phyloP scores from a whole-genome alignment of 257 asterid genomes.

The Cynanchum wilfordii region DNA sequence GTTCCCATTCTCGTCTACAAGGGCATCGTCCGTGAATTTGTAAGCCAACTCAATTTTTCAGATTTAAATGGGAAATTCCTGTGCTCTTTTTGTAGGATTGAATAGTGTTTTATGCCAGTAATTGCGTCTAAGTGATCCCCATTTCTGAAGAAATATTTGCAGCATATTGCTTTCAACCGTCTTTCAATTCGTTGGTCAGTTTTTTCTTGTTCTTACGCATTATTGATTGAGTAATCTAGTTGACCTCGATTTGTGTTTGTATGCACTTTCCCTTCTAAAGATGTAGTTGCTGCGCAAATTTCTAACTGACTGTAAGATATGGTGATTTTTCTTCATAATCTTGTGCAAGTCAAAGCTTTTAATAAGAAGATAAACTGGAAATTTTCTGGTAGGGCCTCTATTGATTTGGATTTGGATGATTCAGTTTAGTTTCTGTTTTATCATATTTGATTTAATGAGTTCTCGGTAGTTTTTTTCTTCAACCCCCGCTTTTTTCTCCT shows the following conservation, averaged over 20 bases:
- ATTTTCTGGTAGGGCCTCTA: background rate
- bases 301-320: background rate
- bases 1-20: constrained; percentile 70
- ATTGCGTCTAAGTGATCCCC: background rate
- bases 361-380: background rate
- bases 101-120: background rate
- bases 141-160: background rate
- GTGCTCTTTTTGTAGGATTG: background rate
- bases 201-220: background rate
- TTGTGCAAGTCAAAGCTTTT: background rate
- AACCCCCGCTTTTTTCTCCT: too few relatives aligned
- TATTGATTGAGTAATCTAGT: background rate
- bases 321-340: background rate
- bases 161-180: background rate
- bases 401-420: background rate
- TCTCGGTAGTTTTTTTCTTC: background rate
- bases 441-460: background rate
- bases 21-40: constrained; percentile 86
- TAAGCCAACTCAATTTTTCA: constrained; percentile 22
- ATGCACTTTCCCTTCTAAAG: background rate
- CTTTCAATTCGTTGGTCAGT: background rate
- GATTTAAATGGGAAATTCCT: background rate
- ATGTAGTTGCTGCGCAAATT: background rate
- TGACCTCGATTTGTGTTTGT: background rate
- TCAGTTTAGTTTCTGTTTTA: background rate